Conservation (phyloP, 1,284 basidiomycete genomes). For the Trametes pubescens region DNA sequence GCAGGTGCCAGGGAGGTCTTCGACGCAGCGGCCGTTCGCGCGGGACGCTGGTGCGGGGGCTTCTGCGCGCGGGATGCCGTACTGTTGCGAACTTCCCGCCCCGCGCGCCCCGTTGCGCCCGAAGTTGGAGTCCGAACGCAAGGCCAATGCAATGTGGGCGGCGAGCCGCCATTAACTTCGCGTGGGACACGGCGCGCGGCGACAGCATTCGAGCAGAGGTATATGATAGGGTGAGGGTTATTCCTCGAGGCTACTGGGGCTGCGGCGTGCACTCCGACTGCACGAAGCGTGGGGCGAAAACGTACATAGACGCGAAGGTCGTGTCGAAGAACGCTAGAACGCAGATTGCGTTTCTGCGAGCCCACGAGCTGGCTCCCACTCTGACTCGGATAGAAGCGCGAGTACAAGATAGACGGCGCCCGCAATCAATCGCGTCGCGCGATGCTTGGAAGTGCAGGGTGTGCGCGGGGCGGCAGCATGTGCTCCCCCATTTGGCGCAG, state of each 20-base stretch:
- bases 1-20: neutral
- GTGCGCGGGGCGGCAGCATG: neutral
- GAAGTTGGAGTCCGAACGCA: too few relatives aligned
- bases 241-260: neutral
- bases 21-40: constrained; percentile 5
- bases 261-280: too few relatives aligned
- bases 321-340: neutral
- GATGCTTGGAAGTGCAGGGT: neutral
- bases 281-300: too few relatives aligned
- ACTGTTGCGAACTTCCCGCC: neutral
- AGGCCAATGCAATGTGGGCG: neutral
- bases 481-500: neutral
- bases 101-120: neutral
- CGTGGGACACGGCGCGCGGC: too few relatives aligned
- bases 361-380: neutral
- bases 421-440: too few relatives aligned
- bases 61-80: constrained; percentile 11
- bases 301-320: neutral
- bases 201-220: neutral
- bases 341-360: neutral
- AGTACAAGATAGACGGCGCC: too few relatives aligned
- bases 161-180: neutral
- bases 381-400: too few relatives aligned
- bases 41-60: neutral
- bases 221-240: neutral